These are phyloP conservation scores for Hypoxylon subgilvum DNA, from an alignment of 495 filamentous ascomycete genomes.

Conservation along the genomic window DNA sequence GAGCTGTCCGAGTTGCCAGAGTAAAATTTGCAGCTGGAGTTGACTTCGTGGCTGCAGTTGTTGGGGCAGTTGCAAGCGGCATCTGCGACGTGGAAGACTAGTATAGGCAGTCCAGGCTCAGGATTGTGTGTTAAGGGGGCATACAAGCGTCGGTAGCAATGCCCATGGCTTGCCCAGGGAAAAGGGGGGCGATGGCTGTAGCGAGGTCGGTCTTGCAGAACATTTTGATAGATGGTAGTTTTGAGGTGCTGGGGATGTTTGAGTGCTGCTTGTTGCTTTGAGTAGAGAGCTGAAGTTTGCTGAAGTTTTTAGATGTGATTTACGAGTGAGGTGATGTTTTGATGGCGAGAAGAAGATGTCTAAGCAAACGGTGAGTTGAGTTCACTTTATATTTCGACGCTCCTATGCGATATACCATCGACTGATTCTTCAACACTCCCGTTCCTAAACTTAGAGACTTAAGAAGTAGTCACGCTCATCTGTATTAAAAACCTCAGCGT, in stretches of 20 bases:
- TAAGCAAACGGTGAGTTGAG: no score
- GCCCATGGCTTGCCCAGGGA: conserved; percentile 1
- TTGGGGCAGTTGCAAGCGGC: neutral
- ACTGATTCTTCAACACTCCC: no score
- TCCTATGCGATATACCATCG: no score
- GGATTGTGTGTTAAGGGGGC: neutral
- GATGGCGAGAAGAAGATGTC: no score
- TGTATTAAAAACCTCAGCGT: no score
- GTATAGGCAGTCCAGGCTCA: neutral
- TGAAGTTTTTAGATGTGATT: no score
- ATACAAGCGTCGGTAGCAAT: neutral
- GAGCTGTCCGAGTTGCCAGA: neutral
- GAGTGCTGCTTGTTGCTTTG: neutral
- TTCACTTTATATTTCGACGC: no score
- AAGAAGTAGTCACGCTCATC: no score
- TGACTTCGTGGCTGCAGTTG: neutral
- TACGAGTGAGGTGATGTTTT: no score
- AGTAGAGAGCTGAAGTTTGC: no score
- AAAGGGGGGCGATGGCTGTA: neutral
- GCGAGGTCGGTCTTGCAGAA: neutral
- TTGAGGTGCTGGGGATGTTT: neutral
- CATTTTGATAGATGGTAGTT: neutral
- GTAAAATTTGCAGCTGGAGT: neutral
- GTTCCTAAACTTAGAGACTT: no score
- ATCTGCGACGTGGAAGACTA: neutral